Evolutionary conservation across 2,329 filamentous ascomycete species (phyloP), one percentile per base, ranked within the genome.

Genomic region (Plectosphaerella cucumerina): DNA sequence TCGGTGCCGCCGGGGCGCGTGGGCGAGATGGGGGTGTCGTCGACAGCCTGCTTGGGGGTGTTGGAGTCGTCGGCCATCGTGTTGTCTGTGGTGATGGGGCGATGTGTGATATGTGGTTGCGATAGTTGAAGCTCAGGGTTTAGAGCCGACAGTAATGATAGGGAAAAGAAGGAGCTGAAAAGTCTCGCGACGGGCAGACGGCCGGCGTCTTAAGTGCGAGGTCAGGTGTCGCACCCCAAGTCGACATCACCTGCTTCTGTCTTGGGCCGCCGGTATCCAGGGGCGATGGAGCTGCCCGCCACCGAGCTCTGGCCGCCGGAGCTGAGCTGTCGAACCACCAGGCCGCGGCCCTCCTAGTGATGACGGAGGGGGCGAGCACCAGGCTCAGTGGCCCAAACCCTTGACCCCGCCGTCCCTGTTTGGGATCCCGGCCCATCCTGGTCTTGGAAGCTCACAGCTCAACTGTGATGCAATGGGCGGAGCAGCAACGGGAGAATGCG

Each of bases 1-100:
- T 65, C 72, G 21, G 70, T 33, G 37, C 53, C 63, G 48, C 65
- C 59, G 48, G 77, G 72, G 42, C 75, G 75, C 56, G 75, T 72
- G 53, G 78, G 80, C 41, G 75, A 78, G 68, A 87, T 80, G 57
- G 81, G 74, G 14, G 76, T 77, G 58, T 82, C 72, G 64, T 86
- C 83, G 58, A 85, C 65, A 37, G 58, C 20, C 26, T 53, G 37
- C 15, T 56, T 43, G 33, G 53, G 45, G 37, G 39, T 56, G 21
- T 53, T 47, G 52, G 56, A 58, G n/a, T 65, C 55, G 47, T 65
- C 60, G 51, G 68, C 63, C 69, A 72, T 72, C 52, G 44, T 62
- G 43, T 23, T 62, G 43, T 23, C 6, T 11, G n/a, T 51, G 45
- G 33, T 51, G 37, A 46, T 41, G 17, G 56, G 49, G 23, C n/a